Base-by-base conservation (phyloP, 768 basidiomycete species). In the Tylopilus subfusipes region DNA sequence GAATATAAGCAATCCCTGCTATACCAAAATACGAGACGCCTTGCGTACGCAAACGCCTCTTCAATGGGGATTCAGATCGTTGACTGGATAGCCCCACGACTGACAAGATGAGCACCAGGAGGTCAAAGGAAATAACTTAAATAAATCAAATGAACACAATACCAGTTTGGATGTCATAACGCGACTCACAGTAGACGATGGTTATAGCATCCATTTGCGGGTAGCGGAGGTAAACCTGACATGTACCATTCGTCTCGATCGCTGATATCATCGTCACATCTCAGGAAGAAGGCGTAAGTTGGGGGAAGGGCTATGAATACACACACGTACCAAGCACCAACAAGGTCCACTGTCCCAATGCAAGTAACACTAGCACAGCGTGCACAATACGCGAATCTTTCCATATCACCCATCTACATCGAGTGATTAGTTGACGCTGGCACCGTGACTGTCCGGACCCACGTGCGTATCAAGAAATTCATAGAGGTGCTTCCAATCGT, bases 381-480 rank as follows among this genome's bases (percentile, higher is more conserved):
- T 45, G 46, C 5, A 69, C 50, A 3, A 19, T n/a, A 24, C 36
- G 38, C 6, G 56, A 54, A 12, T 53, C 52, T 38, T 50, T 65
- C 67, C 67, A 68, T 10, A 68, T 48, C 6, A 63, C 13, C 66
- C 66, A 67, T 39, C 65, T 69, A 48, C 16, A 7, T 10, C 0
- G 30, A 10, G 21, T 8, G 18, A 7, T 33, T 12, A 31, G 4
- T 4, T 5, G 13, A 34, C 13, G 10, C 24, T 18, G n/a, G n/a
- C n/a, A n/a, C n/a, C n/a, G n/a, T n/a, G n/a, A n/a, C n/a, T n/a
- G 6, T 14, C n/a, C 31, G 18, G 39, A 45, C 63, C 34, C 49
- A 69, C 65, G 65, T 52, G 51, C 67, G 62, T 40, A 67, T 57
- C 55, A 57, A 51, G 27, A 67, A 57, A 50, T 60, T 67, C 1